Percentiles rank a stretch among this genome's conserved stretches.
phyloP scores from a whole-genome alignment of 2,329 filamentous ascomycete species.

The Colletotrichum costaricense region DNA sequence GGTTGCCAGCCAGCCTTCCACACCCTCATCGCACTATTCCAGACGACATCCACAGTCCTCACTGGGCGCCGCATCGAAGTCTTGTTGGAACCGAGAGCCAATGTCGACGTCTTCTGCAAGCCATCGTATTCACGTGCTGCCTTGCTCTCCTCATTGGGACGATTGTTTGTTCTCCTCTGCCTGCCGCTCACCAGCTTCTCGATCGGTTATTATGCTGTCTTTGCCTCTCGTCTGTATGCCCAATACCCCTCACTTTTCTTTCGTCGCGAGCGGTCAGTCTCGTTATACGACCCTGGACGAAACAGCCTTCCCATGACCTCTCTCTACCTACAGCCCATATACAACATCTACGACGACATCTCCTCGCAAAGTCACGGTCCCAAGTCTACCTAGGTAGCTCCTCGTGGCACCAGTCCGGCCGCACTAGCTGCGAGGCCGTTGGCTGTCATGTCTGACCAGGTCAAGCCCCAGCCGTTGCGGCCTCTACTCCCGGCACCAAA shows the following conservation, averaged over 20 bases:
- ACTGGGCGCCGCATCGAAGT: conserved; percentile 2
- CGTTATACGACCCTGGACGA: neutral
- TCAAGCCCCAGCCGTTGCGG: conserved; percentile 18
- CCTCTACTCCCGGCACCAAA: conserved; percentile 26
- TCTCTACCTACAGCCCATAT: neutral
- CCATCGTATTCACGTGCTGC: neutral
- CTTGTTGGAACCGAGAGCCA: neutral
- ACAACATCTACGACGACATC: neutral
- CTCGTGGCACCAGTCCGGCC: neutral
- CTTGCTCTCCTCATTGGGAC: neutral
- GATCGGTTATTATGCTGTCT: conserved; percentile 26
- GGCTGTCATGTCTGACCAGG: conserved; percentile 19
- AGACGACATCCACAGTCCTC: neutral
- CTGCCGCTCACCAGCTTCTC: conserved; percentile 10
- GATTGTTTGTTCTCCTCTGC: neutral
- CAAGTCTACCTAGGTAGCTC: neutral
- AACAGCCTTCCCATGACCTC: neutral
- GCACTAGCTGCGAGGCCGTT: conserved; percentile 1
- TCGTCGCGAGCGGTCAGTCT: conserved; percentile 7
- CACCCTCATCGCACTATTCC: neutral
- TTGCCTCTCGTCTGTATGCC: neutral
- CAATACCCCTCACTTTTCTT: conserved; percentile 24
- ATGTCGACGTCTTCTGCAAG: conserved; percentile 2
- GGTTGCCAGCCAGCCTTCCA: neutral
- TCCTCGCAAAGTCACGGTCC: neutral